A percentile compares a stretch with the other conserved stretches of the same genome.
Evolutionary conservation across 1,284 basidiomycete genomes (phyloP).

Genomic region (Puccinia horiana): DNA sequence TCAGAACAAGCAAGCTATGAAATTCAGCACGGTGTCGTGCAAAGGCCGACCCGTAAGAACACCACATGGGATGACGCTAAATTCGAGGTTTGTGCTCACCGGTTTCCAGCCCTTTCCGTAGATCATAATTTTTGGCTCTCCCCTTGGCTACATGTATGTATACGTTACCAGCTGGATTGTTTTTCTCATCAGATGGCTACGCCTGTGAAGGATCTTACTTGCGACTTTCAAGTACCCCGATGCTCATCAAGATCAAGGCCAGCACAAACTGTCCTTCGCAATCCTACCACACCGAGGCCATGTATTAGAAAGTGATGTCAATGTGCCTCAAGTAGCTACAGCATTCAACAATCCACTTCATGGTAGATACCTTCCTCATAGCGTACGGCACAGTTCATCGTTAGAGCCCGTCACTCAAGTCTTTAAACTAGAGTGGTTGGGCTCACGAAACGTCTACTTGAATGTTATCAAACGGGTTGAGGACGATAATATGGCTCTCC

Average conservation of each 20-base stretch:
- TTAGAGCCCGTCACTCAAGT: slow-evolving; percentile 49
- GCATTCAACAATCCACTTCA: slow-evolving; percentile 83
- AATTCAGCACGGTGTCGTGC: slow-evolving; percentile 85
- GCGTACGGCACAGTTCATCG: neutral
- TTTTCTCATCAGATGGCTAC: slow-evolving; percentile 53
- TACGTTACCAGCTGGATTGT: neutral
- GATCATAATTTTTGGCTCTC: neutral
- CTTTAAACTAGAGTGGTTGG: slow-evolving; percentile 6
- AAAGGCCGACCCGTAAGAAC: slow-evolving; percentile 88
- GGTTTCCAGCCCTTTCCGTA: slow-evolving; percentile 71
- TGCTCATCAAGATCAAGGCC: slow-evolving; percentile 83
- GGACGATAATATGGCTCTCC: slow-evolving; percentile 66
- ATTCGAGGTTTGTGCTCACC: slow-evolving; percentile 76
- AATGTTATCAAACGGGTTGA: slow-evolving; percentile 95
- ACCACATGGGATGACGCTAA: slow-evolving; percentile 77
- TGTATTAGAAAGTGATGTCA: slow-evolving; percentile 82
- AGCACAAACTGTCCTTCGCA: slow-evolving; percentile 75
- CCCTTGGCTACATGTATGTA: neutral
- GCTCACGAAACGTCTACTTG: slow-evolving; percentile 66
- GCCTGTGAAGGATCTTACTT: slow-evolving; percentile 63
- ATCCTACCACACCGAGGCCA: slow-evolving; percentile 80
- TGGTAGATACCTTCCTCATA: slow-evolving; percentile 56
- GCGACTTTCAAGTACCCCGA: slow-evolving; percentile 90
- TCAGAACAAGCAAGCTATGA: slow-evolving; percentile 83
- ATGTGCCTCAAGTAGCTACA: slow-evolving; percentile 70